Conservation (phyloP, 164 flowering plant species). For the Dillenia suffruticosa region DNA sequence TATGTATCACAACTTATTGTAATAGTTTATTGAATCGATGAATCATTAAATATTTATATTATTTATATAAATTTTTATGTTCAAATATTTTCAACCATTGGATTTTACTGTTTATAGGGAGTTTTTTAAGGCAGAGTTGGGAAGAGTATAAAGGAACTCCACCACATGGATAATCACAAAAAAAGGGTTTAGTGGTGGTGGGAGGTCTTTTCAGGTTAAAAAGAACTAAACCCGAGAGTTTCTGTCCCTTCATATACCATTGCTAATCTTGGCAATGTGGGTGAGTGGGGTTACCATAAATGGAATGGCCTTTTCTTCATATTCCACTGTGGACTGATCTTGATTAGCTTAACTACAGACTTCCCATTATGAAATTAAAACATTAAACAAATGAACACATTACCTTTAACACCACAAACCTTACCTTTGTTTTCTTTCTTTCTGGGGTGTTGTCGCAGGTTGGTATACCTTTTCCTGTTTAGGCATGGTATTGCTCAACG, state of each 20-base stretch:
- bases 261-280: too few species aligned
- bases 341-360: background rate
- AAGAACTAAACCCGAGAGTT: background rate
- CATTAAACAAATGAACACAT: too few species aligned
- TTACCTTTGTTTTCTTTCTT: background rate
- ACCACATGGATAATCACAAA: slow-evolving; percentile 10
- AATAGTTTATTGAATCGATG: too few species aligned
- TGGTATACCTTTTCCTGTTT: too few species aligned
- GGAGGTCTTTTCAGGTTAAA: slow-evolving; percentile 35
- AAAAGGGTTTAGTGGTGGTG: slow-evolving; percentile 12
- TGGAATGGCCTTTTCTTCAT: slow-evolving; percentile 8
- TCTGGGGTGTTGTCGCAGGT: too few species aligned
- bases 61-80: too few species aligned
- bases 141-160: slow-evolving; percentile 42
- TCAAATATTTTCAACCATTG: too few species aligned
- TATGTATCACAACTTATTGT: too few species aligned
- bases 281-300: too few species aligned
- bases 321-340: slow-evolving; percentile 5
- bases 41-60: too few species aligned
- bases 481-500: too few species aligned
- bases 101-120: slow-evolving; percentile 11
- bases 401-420: background rate
- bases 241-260: too few species aligned
- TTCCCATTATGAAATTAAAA: background rate
- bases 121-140: slow-evolving; percentile 7